Conservation (phyloP, 2,329 filamentous ascomycete genomes). For the Neopestalotiopsis sp. region DNA sequence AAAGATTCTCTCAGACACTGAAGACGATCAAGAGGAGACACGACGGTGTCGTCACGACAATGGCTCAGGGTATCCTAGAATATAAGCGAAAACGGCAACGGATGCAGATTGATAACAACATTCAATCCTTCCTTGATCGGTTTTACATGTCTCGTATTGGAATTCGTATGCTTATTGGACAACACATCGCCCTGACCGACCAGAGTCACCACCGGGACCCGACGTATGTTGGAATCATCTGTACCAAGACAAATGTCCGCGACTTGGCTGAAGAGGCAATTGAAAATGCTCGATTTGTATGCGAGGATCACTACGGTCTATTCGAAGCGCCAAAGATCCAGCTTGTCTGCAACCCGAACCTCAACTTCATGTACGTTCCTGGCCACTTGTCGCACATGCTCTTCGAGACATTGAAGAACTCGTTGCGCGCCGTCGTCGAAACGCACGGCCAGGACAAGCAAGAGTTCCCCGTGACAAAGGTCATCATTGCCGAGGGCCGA, state of each 20-base stretch:
- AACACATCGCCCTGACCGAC: conserved; percentile 96
- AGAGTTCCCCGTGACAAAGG: conserved; percentile 94
- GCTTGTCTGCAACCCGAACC: conserved; percentile 89
- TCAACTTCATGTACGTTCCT: conserved; percentile 99
- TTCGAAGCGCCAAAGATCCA: conserved; percentile 97
- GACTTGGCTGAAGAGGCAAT: conserved; percentile 97
- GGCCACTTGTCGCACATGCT: conserved; percentile 99
- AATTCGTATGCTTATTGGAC: conserved; percentile 98
- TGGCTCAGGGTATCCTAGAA: conserved; percentile 96
- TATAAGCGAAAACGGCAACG: conserved; percentile 96
- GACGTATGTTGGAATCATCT: conserved; percentile 97
- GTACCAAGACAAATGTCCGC: conserved; percentile 95
- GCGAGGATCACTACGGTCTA: conserved; percentile 96
- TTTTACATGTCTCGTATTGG: conserved; percentile 99
- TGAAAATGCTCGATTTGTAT: conserved; percentile 98
- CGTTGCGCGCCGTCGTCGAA: conserved; percentile 93
- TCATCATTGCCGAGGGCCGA: conserved; percentile 95
- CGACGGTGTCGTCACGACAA: conserved; percentile 96
- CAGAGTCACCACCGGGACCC: conserved; percentile 88
- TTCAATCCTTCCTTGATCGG: conserved; percentile 95
- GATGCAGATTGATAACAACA: conserved; percentile 97
- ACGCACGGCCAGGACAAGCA: conserved; percentile 94
- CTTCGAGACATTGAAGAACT: conserved; percentile 99
- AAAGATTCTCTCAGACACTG: conserved; percentile 83
- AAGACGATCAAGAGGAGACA: conserved; percentile 95